Percentiles rank a stretch among this genome's conserved stretches.
These are phyloP conservation scores for Dendrobium nobile DNA, from an alignment of 106 monocot genomes.

Conservation along the genomic window DNA sequence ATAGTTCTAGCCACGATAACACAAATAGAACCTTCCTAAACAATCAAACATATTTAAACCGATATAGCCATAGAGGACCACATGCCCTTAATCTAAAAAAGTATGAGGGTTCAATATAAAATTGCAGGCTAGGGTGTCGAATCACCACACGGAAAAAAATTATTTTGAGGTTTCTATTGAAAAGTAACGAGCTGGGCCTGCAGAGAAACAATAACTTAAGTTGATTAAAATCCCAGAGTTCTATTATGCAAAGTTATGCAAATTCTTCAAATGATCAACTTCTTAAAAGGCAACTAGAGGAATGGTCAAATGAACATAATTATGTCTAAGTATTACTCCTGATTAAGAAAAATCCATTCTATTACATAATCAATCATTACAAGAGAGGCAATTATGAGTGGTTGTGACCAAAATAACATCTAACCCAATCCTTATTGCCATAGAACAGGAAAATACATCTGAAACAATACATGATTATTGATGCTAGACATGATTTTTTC, in stretches of 20 bases:
- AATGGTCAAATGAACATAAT: constrained; percentile 1
- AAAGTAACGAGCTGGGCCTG: neutral
- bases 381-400: neutral
- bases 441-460: neutral
- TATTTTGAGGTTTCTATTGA: neutral
- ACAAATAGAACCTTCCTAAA: too few species aligned
- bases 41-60: neutral
- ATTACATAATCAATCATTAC: neutral
- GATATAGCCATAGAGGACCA: neutral
- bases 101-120: neutral
- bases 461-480: neutral
- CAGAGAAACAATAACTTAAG: neutral
- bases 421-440: neutral
- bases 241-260: neutral
- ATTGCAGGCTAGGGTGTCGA: neutral
- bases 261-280: neutral
- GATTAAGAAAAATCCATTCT: neutral
- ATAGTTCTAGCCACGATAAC: too few species aligned
- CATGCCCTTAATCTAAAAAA: neutral
- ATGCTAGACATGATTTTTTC: neutral
- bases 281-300: neutral
- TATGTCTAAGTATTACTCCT: neutral
- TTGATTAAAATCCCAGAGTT: neutral
- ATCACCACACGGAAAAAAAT: neutral
- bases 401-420: neutral